Conservation (phyloP, 2,329 filamentous ascomycete genomes). For the Aspergillus pseudoglaucus region DNA sequence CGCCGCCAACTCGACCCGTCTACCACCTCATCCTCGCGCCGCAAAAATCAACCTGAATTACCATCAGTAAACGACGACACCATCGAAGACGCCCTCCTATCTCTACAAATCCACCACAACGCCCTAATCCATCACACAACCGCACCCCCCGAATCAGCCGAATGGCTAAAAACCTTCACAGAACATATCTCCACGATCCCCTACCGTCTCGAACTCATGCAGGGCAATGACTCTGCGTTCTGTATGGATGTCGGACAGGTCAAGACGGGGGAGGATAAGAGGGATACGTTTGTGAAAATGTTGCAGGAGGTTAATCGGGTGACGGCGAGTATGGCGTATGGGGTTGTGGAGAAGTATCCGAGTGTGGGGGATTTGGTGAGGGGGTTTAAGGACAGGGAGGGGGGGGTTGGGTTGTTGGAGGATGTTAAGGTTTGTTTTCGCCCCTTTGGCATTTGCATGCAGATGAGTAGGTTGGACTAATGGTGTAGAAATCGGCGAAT, state of each 20-base stretch:
- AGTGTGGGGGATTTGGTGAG: conserved; percentile 53
- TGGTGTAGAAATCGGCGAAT: conserved; percentile 41
- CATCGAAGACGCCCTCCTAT: conserved; percentile 64
- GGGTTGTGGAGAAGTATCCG: conserved; percentile 57
- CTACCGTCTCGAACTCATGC: conserved; percentile 51
- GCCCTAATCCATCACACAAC: conserved; percentile 65
- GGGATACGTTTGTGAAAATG: conserved; percentile 68
- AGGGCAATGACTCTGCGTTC: conserved; percentile 52
- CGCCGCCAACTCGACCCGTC: conserved; percentile 38
- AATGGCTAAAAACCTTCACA: conserved; percentile 68
- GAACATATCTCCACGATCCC: conserved; percentile 72
- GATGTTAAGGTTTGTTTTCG: conserved; percentile 42
- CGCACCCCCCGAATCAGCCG: conserved; percentile 56
- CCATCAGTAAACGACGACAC: conserved; percentile 59
- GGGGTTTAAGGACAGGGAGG: conserved; percentile 49
- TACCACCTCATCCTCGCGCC: conserved; percentile 17
- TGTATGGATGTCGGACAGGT: conserved; percentile 78
- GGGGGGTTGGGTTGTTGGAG: conserved; percentile 58
- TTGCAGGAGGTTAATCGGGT: conserved; percentile 67
- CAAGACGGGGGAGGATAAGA: conserved; percentile 57
- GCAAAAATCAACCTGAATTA: conserved; percentile 35
- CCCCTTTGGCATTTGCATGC: not conserved
- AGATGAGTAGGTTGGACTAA: not conserved
- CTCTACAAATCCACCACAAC: conserved; percentile 61
- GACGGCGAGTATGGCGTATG: conserved; percentile 65